Evolutionary conservation across 2,329 filamentous ascomycete species (phyloP).

Genomic region (Neophaeococcomyces mojaviensis): DNA sequence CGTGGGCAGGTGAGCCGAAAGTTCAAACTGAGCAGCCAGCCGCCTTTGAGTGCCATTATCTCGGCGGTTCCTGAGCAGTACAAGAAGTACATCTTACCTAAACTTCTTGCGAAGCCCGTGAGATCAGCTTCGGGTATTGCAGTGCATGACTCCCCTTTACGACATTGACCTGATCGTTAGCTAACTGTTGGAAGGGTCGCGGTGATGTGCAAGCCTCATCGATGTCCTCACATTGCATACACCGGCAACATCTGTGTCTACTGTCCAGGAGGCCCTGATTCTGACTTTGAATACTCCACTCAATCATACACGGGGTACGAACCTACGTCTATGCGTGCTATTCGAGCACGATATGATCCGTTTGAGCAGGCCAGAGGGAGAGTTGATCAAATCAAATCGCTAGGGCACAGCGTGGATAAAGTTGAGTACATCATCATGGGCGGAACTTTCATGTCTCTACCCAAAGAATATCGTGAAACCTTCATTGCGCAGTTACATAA

Average conservation of each 20-base stretch:
- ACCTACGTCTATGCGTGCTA: conserved; percentile 96
- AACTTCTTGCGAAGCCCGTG: conserved; percentile 94
- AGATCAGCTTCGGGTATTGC: conserved; percentile 94
- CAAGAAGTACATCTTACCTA: conserved; percentile 97
- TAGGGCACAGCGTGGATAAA: conserved; percentile 96
- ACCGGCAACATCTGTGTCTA: conserved; percentile 99
- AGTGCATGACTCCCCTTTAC: too few relatives aligned
- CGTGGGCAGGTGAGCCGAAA: conserved; percentile 86
- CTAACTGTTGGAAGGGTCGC: conserved; percentile 58
- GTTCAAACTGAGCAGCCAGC: conserved; percentile 78
- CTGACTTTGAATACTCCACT: conserved; percentile 97
- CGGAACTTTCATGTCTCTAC: conserved; percentile 95
- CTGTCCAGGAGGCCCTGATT: conserved; percentile 93
- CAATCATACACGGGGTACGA: conserved; percentile 99
- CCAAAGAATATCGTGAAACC: conserved; percentile 78
- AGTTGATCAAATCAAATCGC: conserved; percentile 90
- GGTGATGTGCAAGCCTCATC: conserved; percentile 98
- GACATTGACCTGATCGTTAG: too few relatives aligned
- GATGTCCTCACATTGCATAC: conserved; percentile 95
- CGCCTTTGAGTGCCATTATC: conserved; percentile 92
- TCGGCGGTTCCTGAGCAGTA: conserved; percentile 98
- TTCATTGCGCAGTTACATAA: conserved; percentile 97
- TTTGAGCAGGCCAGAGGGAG: conserved; percentile 94
- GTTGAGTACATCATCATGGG: conserved; percentile 99
- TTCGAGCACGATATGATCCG: conserved; percentile 91